phyloP scores from a whole-genome alignment of 768 basidiomycete genomes.

The Rhodocollybia butyracea region DNA sequence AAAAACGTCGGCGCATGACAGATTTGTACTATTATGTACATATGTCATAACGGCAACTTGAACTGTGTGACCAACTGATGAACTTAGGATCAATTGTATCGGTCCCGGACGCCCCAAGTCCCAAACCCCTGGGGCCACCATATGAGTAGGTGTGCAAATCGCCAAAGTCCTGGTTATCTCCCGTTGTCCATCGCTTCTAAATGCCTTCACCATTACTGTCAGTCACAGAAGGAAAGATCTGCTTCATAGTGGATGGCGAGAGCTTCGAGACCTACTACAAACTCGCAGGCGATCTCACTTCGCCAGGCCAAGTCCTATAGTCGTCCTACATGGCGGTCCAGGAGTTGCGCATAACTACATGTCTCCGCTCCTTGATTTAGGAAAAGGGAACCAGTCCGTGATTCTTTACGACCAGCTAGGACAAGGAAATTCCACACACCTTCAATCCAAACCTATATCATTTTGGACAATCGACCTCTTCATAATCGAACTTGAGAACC shows the following conservation, averaged over 20 bases:
- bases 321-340: neutral
- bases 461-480: constrained; percentile 51
- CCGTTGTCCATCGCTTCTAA: neutral
- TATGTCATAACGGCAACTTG: no score
- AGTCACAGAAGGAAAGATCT: neutral
- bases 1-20: no score
- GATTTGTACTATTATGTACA: no score
- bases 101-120: no score
- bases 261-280: neutral
- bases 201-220: neutral
- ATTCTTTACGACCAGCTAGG: constrained; percentile 54
- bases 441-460: constrained; percentile 24
- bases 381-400: constrained; percentile 31
- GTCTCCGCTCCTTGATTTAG: constrained; percentile 3
- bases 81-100: no score
- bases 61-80: no score
- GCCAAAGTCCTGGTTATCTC: neutral
- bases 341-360: constrained; percentile 10
- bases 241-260: neutral
- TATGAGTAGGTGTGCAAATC: no score
- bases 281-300: neutral
- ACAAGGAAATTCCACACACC: constrained; percentile 41
- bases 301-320: neutral
- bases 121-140: no score
- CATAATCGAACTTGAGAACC: constrained; percentile 49